Conservation (phyloP, 129 eudicot genomes). For the Erigeron canadensis region DNA sequence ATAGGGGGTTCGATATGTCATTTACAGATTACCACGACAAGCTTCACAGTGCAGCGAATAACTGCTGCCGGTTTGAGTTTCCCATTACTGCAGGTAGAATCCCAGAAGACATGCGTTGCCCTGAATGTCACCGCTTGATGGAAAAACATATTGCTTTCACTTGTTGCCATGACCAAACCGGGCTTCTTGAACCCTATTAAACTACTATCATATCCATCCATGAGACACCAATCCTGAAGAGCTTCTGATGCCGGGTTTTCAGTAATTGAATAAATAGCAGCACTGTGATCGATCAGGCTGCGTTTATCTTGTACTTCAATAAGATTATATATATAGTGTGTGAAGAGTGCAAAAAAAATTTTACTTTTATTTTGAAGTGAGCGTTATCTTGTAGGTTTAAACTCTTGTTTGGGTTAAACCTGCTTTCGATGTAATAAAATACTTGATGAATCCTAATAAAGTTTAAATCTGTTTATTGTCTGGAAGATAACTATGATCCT, state of each 20-base stretch:
- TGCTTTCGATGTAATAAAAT: slow-evolving; percentile 32
- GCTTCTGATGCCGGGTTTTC: slow-evolving; percentile 20
- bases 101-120: slow-evolving; percentile 70
- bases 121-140: slow-evolving; percentile 78
- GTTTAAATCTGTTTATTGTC: neutral
- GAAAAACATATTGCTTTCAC: slow-evolving; percentile 61
- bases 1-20: slow-evolving; percentile 45
- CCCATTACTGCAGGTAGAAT: slow-evolving; percentile 52
- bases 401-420: slow-evolving; percentile 22
- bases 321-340: slow-evolving; percentile 16
- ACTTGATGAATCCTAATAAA: slow-evolving; percentile 11
- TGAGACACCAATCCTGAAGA: neutral
- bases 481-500: too few species aligned
- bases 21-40: slow-evolving; percentile 39
- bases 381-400: slow-evolving; percentile 22
- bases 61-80: slow-evolving; percentile 64
- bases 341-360: slow-evolving; percentile 24
- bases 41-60: slow-evolving; percentile 43
- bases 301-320: slow-evolving; percentile 24
- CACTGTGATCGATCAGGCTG: slow-evolving; percentile 1
- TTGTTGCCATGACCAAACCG: slow-evolving; percentile 69
- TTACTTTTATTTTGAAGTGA: neutral
- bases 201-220: neutral
- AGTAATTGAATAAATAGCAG: slow-evolving; percentile 31
- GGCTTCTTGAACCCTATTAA: slow-evolving; percentile 38